These are phyloP conservation scores for Endocarpon pusillum DNA, from an alignment of 495 filamentous ascomycete genomes.

Conservation along the genomic window DNA sequence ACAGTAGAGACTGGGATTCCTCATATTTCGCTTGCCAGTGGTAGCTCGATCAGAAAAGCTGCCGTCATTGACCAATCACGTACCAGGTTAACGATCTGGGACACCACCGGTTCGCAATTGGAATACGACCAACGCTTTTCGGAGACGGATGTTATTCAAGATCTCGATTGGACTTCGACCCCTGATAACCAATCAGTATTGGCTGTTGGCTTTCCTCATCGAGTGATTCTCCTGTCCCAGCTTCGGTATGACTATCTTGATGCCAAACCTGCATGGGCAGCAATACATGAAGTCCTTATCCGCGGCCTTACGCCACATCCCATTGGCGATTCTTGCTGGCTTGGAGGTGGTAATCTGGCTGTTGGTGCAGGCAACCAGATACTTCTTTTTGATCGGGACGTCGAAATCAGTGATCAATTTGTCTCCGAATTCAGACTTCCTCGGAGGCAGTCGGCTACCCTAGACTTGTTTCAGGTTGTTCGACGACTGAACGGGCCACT, in stretches of 20 bases:
- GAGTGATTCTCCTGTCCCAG: slow-evolving; percentile 72
- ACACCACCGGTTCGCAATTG: slow-evolving; percentile 61
- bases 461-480: slow-evolving; percentile 66
- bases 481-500: slow-evolving; percentile 71
- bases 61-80: slow-evolving; percentile 58
- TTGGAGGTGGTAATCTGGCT: slow-evolving; percentile 64
- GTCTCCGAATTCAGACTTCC: slow-evolving; percentile 48
- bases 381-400: slow-evolving; percentile 65
- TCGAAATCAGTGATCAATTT: slow-evolving; percentile 45
- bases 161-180: slow-evolving; percentile 90
- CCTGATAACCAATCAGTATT: slow-evolving; percentile 83
- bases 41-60: slow-evolving; percentile 73
- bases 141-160: slow-evolving; percentile 55
- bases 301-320: slow-evolving; percentile 73
- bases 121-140: slow-evolving; percentile 67
- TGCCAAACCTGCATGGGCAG: slow-evolving; percentile 77
- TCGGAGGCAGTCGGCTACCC: slow-evolving; percentile 24
- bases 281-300: slow-evolving; percentile 66
- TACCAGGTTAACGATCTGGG: slow-evolving; percentile 84
- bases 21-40: slow-evolving; percentile 63
- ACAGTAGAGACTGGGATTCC: slow-evolving; percentile 64
- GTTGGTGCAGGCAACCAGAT: slow-evolving; percentile 86
- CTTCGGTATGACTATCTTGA: slow-evolving; percentile 89
- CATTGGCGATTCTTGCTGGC: slow-evolving; percentile 86
- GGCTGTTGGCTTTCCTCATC: slow-evolving; percentile 76